Evolutionary conservation across 2,329 filamentous ascomycete species (phyloP), one percentile per base, ranked within the genome.

Genomic region (Neonectria neomacrospora): DNA sequence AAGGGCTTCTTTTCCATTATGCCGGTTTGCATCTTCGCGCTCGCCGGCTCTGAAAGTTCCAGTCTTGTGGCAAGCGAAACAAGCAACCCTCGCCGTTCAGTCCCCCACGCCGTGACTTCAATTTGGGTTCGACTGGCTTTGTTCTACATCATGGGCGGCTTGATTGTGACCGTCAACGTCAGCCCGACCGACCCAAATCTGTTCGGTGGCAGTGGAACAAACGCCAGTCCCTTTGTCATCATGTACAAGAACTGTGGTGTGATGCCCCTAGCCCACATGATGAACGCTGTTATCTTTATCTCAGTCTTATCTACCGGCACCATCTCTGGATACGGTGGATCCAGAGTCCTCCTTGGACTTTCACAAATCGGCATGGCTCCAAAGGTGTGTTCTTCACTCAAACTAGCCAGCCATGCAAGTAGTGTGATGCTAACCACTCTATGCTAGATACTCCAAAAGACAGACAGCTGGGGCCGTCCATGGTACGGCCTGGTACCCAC

Each of bases 1-100:
- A 81, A 80, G 61, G 81, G 80, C 3, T 84, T 88, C 71, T 86
- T 86, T 69, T 79, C 80, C 14, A 84, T 87, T n/a, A 82, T 88
- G 67, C 63, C 86, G 82, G 14, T 52, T 10, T 65, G 63, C 30
- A 63, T 65, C 50, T 88, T 88, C 72, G 83, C 86, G 28, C 88
- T 87, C 70, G 82, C 79, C 5, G 81, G 80, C 7, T 78, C 78
- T 1, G 81, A 83, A 61, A 81, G 79, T 63, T 73, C 73, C 9
- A 80, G 80, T 18, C 72, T 83, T 4, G 79, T 81, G 4, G 80
- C 81, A 0, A 80, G 79, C 11, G 81, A 83, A 65, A 80, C 80
- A 0, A 67, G 66, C 5, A 83, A 83, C 65, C 81, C 81, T 1
- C 72, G 72, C 6, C 79, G 78, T 64, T 75, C 80, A 3, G 78